Conservation (phyloP, 257 asterid genomes). For the Anisodus acutangulus region DNA sequence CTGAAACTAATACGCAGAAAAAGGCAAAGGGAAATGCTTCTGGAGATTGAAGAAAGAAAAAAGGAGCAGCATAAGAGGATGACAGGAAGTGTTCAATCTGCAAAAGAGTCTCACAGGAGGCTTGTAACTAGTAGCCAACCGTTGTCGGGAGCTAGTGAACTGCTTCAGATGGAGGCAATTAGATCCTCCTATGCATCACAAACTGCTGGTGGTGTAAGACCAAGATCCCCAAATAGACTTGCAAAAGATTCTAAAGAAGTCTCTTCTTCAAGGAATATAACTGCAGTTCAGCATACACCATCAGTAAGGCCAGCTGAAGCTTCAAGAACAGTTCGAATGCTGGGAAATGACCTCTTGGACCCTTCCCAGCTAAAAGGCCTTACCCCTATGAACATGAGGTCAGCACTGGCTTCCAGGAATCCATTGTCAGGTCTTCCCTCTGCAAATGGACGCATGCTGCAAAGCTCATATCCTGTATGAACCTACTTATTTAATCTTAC, state of each 20-base stretch:
- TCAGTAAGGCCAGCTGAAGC: conserved; percentile 40
- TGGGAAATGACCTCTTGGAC: conserved; percentile 33
- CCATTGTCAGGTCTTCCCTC: conserved; percentile 40
- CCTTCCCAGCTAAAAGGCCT: conserved; percentile 45
- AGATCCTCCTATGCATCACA: conserved; percentile 51
- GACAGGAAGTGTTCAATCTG: conserved; percentile 46
- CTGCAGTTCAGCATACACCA: conserved; percentile 41
- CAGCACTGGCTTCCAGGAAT: conserved; percentile 40
- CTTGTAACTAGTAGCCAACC: conserved; percentile 36
- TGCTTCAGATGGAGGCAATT: conserved; percentile 35
- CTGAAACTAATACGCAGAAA: conserved; percentile 58
- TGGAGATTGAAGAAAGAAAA: conserved; percentile 43
- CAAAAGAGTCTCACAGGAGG: conserved; percentile 39
- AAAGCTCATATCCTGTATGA: conserved; percentile 47
- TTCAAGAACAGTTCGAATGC: conserved; percentile 36
- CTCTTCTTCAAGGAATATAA: conserved; percentile 39
- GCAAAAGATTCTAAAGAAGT: conserved; percentile 40
- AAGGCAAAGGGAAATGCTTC: conserved; percentile 48
- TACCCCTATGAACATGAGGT: conserved; percentile 38
- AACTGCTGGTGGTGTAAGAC: conserved; percentile 40
- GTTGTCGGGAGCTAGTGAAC: conserved; percentile 34
- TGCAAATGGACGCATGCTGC: conserved; percentile 48
- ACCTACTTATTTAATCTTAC: conserved; percentile 30
- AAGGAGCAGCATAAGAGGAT: conserved; percentile 46
- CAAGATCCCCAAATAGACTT: conserved; percentile 38